Base-by-base conservation (phyloP, 768 basidiomycete species). In the Suillus subaureus region DNA sequence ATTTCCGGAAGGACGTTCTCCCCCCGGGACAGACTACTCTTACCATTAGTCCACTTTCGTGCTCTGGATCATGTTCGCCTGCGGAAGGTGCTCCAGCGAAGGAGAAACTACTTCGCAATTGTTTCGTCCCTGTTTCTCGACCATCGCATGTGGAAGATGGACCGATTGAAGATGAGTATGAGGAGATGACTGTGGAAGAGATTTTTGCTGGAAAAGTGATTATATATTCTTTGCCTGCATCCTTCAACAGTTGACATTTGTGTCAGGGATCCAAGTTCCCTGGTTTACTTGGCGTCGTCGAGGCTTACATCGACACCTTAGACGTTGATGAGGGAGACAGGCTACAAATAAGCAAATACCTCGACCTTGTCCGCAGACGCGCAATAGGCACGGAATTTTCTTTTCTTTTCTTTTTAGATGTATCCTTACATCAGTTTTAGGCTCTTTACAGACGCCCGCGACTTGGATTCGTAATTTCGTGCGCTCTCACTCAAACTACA, bases 381-480 rank as follows among this genome's bases (percentile, higher is more conserved):
- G 89, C 97, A 13, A 85, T 91, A 72, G 97, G 97, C 93, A 57
- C 67, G 86, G 62, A 1, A n/a, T n/a, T 2, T 75, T 23, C 31
- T 43, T 66, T 64, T 18, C 60, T 47, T 45, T 66, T 64, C 21
- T 62, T 47, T 37, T 58, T 61, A 42, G 33, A 16, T 64, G 54
- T 61, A 40, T 51, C 60, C 61, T 67, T 61, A 26, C 64, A 66
- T 52, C 62, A 40, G 8, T 39, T 16, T 21, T 61, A 95, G 95
- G 94, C 26, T 83, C 89, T 7, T 81, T 98, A 31, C 75, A 87
- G 74, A 98, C 97, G 0, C 87, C 94, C 8, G 97, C 97, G 13
- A 87, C 89, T 4, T 99, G 95, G 95, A 96, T 97, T 64, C 87
- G 97, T 42, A 84, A 91, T 56, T 99, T 98, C 78, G 92, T 99